Base-by-base conservation (phyloP, 768 basidiomycete genomes). In the Phanerodontia chrysosporium region DNA sequence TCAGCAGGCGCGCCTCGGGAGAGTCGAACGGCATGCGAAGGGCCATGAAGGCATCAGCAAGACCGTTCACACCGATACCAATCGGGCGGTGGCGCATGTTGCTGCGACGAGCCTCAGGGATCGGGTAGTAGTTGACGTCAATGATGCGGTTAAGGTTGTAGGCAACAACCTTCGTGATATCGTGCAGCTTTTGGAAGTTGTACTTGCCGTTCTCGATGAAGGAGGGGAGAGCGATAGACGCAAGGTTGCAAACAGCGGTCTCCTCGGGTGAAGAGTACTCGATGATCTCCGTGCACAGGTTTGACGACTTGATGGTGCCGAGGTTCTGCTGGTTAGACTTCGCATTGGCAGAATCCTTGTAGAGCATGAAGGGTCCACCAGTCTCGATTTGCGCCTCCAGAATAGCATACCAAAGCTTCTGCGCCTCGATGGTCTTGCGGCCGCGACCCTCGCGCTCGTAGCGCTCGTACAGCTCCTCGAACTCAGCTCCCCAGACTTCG, bases 241-340 rank as follows among this genome's bases (percentile, higher is more conserved):
- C 97, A 53, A 99, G 85, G 74, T 98, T 99, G 82, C 97, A 99
- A 30, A 98, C 97, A 36, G 97, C 97, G 36, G 88, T 92, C 73
- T 98, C 97, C 56, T 98, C 97, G 1, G 97, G 94, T 12, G 96
- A 83, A 46, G 94, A 96, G 78, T 98, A 98, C 74, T 99, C 92
- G 72, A 99, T 90, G 72, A 99, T 98, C 73, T 98, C 97, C 4
- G 96, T 98, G 80, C 97, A 99, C 49, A 99, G 80, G 72, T 99
- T 99, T 52, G 96, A 98, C 1, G 95, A 98, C 79, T 97, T 98
- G 87, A 99, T 98, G 8, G 93, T 96, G 29, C 97, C 97, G 27
- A 99, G 81, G 76, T 99, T 97, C 77, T 94, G 86, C 74, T 99
- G 97, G 77, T 99, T 99, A 14, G 95, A 98, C 77, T 99, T 99